Base-by-base conservation (phyloP, 2,329 filamentous ascomycete genomes). In the Talaromyces sp. region DNA sequence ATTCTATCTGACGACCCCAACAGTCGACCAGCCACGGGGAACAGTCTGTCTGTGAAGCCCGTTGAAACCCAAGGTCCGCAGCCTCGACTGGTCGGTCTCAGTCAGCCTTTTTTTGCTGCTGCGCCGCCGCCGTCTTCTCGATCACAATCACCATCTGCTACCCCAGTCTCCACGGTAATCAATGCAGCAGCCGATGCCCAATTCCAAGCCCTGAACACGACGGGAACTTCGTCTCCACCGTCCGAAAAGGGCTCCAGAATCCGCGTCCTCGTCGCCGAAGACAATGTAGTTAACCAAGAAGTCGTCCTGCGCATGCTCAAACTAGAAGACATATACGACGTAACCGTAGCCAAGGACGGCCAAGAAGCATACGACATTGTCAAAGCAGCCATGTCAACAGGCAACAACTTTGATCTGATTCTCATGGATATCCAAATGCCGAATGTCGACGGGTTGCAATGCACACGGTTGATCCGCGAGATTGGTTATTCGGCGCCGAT, bases 341-440 rank as follows among this genome's bases (percentile, higher is more conserved):
- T 96, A 17, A 93, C 90, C 0, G 88, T 96, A 56, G 93, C 92
- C 57, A 90, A 91, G 70, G 89, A 91, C 68, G 89, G 89, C 0
- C 90, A 96, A 73, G 90, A 96, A 75, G 93, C 93, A 0, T 90
- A 92, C 62, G 91, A 96, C 63, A 81, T 89, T 29, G 92, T 96
- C 65, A 93, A 91, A 71, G 86, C 86, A 17, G 89, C 87, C 64
- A 95, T 96, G 89, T 85, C 87, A 55, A 83, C 83, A 29, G 83
- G 87, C 57, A 81, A 84, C 58, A 83, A 84, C 2, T 96, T 93
- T 71, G 91, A 96, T 66, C 81, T 97, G 27, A 93, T 97, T 64
- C 95, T 96, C 70, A 97, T 96, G 93, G 93, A 97, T 68, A 89
- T 96, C 8, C 91, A 86, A 75, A 97, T 97, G 93, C 93, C 93